Evolutionary conservation across 495 filamentous ascomycete species (phyloP).

Genomic region (Platismatia glauca): DNA sequence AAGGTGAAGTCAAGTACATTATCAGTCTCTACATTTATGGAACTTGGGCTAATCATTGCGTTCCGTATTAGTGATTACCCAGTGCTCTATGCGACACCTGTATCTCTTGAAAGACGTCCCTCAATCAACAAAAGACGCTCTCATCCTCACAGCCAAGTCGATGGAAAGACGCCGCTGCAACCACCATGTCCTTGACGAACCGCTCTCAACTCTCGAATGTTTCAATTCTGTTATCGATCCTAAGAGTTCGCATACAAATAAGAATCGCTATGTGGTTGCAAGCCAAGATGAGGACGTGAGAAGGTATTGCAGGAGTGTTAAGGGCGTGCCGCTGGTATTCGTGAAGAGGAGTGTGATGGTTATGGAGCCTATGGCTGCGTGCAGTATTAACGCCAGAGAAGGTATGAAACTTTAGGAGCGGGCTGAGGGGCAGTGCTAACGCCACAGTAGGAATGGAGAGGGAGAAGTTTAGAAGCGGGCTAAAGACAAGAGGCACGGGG

Average conservation of each 20-base stretch:
- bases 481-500: conserved; percentile 40
- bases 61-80: conserved; percentile 45
- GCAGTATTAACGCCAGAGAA: conserved; percentile 52
- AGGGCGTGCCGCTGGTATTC: conserved; percentile 74
- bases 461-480: conserved; percentile 63
- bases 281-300: conserved; percentile 56
- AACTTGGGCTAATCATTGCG: background rate
- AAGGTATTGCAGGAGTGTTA: conserved; percentile 45
- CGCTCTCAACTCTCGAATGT: conserved; percentile 70
- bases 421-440: too few species aligned
- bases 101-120: conserved; percentile 44
- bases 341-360: conserved; percentile 82
- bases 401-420: too few species aligned
- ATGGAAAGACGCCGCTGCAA: conserved; percentile 83
- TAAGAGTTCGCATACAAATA: conserved; percentile 61
- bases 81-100: conserved; percentile 59
- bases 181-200: conserved; percentile 71
- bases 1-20: conserved; percentile 67
- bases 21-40: conserved; percentile 1
- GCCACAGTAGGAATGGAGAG: too few species aligned
- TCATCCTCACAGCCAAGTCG: conserved; percentile 59
- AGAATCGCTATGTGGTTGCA: conserved; percentile 83
- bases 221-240: conserved; percentile 70
- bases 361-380: conserved; percentile 73
- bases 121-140: conserved; percentile 46